phyloP scores from a whole-genome alignment of 192 early-diverging fungal genomes.

The Podila epigama region DNA sequence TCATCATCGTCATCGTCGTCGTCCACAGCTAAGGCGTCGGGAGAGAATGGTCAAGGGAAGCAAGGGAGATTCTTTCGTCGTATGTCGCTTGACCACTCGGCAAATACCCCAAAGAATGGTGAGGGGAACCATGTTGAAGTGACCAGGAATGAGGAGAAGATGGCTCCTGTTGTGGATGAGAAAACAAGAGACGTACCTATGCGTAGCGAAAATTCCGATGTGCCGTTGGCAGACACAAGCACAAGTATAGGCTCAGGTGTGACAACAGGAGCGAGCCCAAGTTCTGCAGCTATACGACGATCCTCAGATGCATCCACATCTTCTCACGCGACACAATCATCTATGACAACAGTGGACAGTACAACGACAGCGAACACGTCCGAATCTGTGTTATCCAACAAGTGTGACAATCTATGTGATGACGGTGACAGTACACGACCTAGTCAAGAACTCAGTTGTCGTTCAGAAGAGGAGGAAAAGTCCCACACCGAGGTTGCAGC shows the following conservation, averaged over 20 bases:
- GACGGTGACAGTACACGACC: not conserved
- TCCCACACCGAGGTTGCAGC: too few species aligned
- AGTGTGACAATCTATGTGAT: not conserved
- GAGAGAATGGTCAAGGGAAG: too few species aligned
- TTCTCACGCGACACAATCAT: conserved; percentile 22
- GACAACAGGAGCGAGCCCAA: not conserved
- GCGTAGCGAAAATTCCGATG: too few species aligned
- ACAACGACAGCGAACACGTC: conserved; percentile 8
- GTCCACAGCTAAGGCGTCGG: too few species aligned
- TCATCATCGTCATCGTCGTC: too few species aligned
- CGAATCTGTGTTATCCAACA: not conserved
- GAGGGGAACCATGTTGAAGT: conserved; percentile 7
- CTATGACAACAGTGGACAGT: conserved; percentile 12
- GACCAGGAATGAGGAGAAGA: too few species aligned
- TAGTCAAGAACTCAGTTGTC: not conserved
- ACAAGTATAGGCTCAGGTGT: not conserved
- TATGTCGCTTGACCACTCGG: conserved; percentile 34
- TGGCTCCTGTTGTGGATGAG: too few species aligned
- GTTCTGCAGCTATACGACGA: not conserved
- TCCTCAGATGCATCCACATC: conserved; percentile 38
- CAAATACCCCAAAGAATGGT: not conserved
- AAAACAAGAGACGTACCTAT: too few species aligned
- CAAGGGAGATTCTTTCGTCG: conserved; percentile 23
- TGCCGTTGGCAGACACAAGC: not conserved
- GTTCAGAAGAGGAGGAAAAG: too few species aligned